Evolutionary conservation across 108 stramenopile species (phyloP).

Genomic region (Licmophora abbreviata): DNA sequence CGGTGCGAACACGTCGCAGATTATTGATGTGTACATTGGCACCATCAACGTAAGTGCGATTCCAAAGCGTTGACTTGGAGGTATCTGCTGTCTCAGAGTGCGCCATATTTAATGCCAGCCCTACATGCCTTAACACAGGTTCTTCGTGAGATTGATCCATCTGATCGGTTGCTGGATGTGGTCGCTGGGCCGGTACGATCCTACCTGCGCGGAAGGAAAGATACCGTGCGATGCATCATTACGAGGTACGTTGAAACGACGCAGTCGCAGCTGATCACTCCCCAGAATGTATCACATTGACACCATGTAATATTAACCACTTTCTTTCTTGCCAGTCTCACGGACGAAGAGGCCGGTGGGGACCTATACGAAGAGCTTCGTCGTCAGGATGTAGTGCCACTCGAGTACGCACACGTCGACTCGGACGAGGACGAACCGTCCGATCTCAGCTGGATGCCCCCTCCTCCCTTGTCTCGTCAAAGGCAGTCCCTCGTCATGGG

Average conservation of each 20-base stretch:
- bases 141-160: constrained; percentile 75
- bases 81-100: background rate
- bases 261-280: background rate
- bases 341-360: constrained; percentile 80
- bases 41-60: constrained; percentile 75
- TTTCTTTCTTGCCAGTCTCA: constrained; percentile 78
- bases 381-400: constrained; percentile 73
- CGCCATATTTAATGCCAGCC: background rate
- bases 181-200: constrained; percentile 84
- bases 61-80: background rate
- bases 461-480: constrained; percentile 47
- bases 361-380: constrained; percentile 93
- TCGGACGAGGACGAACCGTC: constrained; percentile 58
- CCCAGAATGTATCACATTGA: background rate
- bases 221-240: constrained; percentile 95
- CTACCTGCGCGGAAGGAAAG: constrained; percentile 71
- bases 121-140: constrained; percentile 12
- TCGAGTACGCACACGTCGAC: constrained; percentile 61
- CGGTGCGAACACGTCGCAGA: constrained; percentile 90
- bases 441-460: constrained; percentile 65
- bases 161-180: constrained; percentile 74
- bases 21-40: constrained; percentile 93
- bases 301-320: background rate
- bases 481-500: background rate
- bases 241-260: constrained; percentile 21